These are phyloP conservation scores for Zopfia rhizophila DNA, from an alignment of 2,329 filamentous ascomycete genomes.

Conservation along the genomic window DNA sequence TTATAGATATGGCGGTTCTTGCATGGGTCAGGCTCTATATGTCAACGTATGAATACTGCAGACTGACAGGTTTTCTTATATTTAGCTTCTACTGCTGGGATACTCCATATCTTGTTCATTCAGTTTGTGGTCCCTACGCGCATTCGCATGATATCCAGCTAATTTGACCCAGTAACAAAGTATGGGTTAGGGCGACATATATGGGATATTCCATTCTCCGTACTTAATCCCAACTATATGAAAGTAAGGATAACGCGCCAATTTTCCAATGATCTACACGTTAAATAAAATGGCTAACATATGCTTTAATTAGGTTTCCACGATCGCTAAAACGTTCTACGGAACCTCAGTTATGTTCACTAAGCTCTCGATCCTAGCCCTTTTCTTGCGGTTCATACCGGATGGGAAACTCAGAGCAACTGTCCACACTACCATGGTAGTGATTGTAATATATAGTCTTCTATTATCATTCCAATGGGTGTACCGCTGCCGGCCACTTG, in stretches of 20 bases:
- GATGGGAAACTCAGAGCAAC: neutral
- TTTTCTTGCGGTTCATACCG: conserved; percentile 5
- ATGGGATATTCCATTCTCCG: conserved; percentile 7
- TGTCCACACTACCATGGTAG: conserved; percentile 6
- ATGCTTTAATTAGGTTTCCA: conserved; percentile 2
- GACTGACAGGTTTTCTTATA: conserved; percentile 6
- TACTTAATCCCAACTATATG: conserved; percentile 9
- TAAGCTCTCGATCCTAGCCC: conserved; percentile 5
- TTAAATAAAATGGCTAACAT: conserved; percentile 5
- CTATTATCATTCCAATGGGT: conserved; percentile 9
- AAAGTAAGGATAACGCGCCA: conserved; percentile 2
- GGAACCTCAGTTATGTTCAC: conserved; percentile 7
- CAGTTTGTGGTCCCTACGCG: conserved; percentile 1
- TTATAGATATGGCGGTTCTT: conserved; percentile 3
- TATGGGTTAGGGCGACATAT: conserved; percentile 6
- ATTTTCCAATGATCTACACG: neutral
- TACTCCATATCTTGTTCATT: conserved; percentile 3
- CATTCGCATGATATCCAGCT: conserved; percentile 1
- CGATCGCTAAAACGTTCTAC: conserved; percentile 3
- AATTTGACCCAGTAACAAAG: conserved; percentile 3
- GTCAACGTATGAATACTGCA: too few species aligned
- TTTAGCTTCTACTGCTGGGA: conserved; percentile 4
- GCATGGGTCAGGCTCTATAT: conserved; percentile 6
- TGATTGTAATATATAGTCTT: too few species aligned
- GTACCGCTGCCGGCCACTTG: conserved; percentile 7